Evolutionary conservation across 75 land plant genomes (phyloP).

Genomic region (Selaginella moellendorffii): DNA sequence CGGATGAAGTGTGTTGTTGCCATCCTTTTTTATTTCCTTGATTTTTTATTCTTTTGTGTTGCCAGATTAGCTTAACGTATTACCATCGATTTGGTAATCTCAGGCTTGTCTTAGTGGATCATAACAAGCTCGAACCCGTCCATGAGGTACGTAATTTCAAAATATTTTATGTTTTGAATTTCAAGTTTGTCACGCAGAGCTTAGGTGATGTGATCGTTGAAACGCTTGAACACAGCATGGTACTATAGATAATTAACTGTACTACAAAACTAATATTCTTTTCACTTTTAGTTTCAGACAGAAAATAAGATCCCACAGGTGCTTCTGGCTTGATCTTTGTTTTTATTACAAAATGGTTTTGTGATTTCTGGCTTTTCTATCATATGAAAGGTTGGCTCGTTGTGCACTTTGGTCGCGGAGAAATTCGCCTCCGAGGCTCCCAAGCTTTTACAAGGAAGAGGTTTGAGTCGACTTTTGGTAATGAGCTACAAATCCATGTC

Average conservation of each 20-base stretch:
- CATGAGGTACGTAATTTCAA: constrained; percentile 38
- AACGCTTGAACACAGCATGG: not conserved
- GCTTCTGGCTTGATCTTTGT: not conserved
- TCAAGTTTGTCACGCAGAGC: constrained; percentile 17
- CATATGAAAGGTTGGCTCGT: constrained; percentile 26
- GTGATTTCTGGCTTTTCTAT: not conserved
- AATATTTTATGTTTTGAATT: constrained; percentile 22
- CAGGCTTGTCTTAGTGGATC: constrained; percentile 24
- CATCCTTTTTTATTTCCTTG: not conserved
- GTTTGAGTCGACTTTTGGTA: not conserved
- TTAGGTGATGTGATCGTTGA: not conserved
- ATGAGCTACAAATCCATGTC: constrained; percentile 8
- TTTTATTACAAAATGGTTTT: not conserved
- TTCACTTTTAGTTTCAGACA: constrained; percentile 21
- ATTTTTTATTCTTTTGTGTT: not conserved
- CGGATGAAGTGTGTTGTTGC: not conserved
- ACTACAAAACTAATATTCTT: constrained; percentile 14
- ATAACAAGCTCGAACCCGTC: constrained; percentile 17
- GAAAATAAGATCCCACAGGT: constrained; percentile 17
- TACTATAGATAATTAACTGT: not conserved
- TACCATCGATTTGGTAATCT: constrained; percentile 34
- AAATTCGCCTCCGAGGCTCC: constrained; percentile 16
- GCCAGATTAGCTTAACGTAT: constrained; percentile 35
- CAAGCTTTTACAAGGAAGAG: not conserved
- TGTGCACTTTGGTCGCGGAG: constrained; percentile 34